These are phyloP conservation scores for Senna siamea DNA, from an alignment of 306 rosid genomes.

Conservation along the genomic window DNA sequence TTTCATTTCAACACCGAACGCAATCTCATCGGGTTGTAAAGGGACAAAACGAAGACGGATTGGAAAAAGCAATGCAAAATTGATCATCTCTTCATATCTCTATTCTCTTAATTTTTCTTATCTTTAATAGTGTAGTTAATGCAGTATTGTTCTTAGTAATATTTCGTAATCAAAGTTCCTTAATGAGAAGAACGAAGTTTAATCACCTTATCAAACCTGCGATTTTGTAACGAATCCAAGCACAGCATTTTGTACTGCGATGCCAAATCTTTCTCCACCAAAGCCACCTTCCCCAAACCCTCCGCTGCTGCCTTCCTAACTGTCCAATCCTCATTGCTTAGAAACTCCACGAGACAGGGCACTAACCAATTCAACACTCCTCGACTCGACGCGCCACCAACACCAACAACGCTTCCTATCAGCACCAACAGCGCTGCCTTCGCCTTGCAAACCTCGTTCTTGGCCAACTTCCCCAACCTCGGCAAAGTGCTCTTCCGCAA, in stretches of 20 bases:
- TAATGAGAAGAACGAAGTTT: not conserved
- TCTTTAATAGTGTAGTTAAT: conserved; percentile 10
- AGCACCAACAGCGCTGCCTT: conserved; percentile 77
- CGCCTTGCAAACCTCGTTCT: conserved; percentile 77
- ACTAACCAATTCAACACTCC: conserved; percentile 79
- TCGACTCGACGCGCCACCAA: conserved; percentile 76
- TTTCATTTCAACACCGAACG: not conserved
- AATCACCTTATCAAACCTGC: conserved; percentile 90
- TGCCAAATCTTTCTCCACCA: conserved; percentile 65
- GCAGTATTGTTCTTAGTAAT: conserved; percentile 19
- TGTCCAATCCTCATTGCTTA: conserved; percentile 84
- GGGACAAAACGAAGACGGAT: not conserved
- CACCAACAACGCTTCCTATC: conserved; percentile 69
- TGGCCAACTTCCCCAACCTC: conserved; percentile 75
- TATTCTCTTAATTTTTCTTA: conserved; percentile 9
- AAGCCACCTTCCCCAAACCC: conserved; percentile 76
- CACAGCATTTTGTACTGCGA: conserved; percentile 60
- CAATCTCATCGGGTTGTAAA: not conserved
- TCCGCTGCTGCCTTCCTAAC: conserved; percentile 93
- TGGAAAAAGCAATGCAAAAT: not conserved
- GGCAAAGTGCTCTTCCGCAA: conserved; percentile 62
- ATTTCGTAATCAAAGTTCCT: not conserved
- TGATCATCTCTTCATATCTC: not conserved
- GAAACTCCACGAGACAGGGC: conserved; percentile 72
- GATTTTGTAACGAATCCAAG: conserved; percentile 75